Evolutionary conservation across 1,284 basidiomycete species (phyloP).

Genomic region (Cryptococcus amylolentus): DNA sequence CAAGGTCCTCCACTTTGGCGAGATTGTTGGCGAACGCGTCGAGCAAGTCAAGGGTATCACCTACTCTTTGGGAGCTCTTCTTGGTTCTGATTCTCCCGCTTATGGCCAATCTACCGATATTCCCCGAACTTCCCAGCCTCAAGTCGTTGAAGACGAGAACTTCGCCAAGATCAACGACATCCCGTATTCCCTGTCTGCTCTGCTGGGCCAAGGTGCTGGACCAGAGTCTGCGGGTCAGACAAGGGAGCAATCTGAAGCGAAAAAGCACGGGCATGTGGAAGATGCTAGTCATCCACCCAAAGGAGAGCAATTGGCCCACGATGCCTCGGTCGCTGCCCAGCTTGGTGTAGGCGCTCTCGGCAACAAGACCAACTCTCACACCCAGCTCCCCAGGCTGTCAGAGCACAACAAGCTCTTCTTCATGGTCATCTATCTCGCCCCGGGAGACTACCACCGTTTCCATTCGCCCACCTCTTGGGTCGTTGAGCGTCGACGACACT

Average conservation of each 20-base stretch:
- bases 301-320: conserved; percentile 59
- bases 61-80: conserved; percentile 88
- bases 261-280: conserved; percentile 21
- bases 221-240: background rate
- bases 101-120: conserved; percentile 22
- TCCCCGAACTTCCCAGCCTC: conserved; percentile 3
- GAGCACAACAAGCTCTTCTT: conserved; percentile 83
- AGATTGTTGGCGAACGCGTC: conserved; percentile 72
- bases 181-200: conserved; percentile 83
- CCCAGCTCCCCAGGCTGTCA: conserved; percentile 50
- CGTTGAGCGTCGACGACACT: conserved; percentile 91
- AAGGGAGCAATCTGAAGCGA: conserved; percentile 6
- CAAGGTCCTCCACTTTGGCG: conserved; percentile 85
- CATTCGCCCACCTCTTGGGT: conserved; percentile 96
- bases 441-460: conserved; percentile 98
- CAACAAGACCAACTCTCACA: conserved; percentile 51
- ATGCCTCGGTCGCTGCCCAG: conserved; percentile 51
- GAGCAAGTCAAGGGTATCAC: conserved; percentile 98
- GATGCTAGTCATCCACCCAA: conserved; percentile 40
- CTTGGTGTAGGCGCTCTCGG: conserved; percentile 51
- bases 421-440: conserved; percentile 93
- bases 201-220: conserved; percentile 53
- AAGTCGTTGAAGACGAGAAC: conserved; percentile 60
- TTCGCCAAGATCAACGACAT: conserved; percentile 98
- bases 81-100: conserved; percentile 58